Base-by-base conservation (phyloP, 495 filamentous ascomycete genomes). In the Terfezia boudieri region DNA sequence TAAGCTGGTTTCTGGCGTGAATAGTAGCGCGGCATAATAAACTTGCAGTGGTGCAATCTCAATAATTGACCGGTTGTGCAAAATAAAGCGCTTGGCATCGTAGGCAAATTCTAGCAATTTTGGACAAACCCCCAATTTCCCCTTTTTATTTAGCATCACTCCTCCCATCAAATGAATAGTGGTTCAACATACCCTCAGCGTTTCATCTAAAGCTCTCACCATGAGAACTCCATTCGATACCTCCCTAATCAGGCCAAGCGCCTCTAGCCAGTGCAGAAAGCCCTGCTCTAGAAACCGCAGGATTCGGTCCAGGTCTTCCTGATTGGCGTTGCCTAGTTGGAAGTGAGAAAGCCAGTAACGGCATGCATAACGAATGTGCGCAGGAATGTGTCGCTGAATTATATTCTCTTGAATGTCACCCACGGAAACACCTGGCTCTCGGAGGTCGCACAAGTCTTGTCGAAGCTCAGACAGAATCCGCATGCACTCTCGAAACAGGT, bases 261-360 rank as follows among this genome's bases (percentile, higher is more conserved):
- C 61, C 9, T 48, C 36, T 10, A 49, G 7, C 36, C 17, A 54
- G 37, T 23, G n/a, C 54, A 20, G 35, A 52, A 9, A 37, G 9
- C 51, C 52, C 57, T 55, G 57, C 63, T 61, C 51, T 55, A 26
- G 11, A 59, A 10, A 36, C 59, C 10, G 11, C 36, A 32, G 8
- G 10, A 26, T 48, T 66, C 38, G 3, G 43, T 9, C 4, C 4
- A 58, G 43, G 53, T 70, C 59, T 38, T 54, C 32, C 32, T 68
- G 23, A 14, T 10, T 6, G 16, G 52, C 12, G 17, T 62, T 56
- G 52, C 66, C 67, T 53, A 67, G 37, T 52, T 66, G 41, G 20
- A 73, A 32, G 64, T 79, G 71, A 53, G 69, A 37, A 50, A 70
- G 62, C 74, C 69, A 77, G 56, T 71, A 71, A n/a, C 60, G 63